Percentiles rank a stretch among this genome's conserved stretches.
phyloP scores from a whole-genome alignment of 2,329 filamentous ascomycete species.

The Penicillium sp. region DNA sequence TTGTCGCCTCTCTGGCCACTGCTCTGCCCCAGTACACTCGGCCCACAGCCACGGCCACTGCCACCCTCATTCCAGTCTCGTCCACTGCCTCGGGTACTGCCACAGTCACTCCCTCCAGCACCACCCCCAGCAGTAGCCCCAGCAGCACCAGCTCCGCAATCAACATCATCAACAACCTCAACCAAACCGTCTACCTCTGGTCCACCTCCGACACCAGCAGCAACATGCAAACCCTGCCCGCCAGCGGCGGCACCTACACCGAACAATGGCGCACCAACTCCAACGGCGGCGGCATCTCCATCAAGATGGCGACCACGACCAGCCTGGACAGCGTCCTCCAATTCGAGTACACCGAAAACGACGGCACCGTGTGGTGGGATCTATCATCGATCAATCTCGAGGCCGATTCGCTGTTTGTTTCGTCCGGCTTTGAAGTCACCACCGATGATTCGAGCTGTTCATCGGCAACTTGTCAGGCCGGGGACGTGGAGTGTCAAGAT shows the following conservation, averaged over 20 bases:
- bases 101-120: background rate
- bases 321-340: constrained; percentile 21
- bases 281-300: constrained; percentile 28
- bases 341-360: constrained; percentile 28
- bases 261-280: constrained; percentile 27
- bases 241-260: constrained; percentile 15
- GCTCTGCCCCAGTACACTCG: background rate
- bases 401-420: constrained; percentile 16
- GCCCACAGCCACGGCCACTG: background rate
- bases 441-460: constrained; percentile 19
- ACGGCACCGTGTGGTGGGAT: constrained; percentile 26
- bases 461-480: constrained; percentile 21
- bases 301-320: constrained; percentile 25
- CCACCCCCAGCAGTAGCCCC: background rate
- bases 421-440: constrained; percentile 23
- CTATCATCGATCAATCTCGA: constrained; percentile 27
- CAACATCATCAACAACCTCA: constrained; percentile 24
- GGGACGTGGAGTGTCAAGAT: constrained; percentile 20
- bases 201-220: constrained; percentile 16
- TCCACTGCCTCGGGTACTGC: background rate
- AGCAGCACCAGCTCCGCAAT: constrained; percentile 11
- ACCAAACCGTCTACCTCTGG: constrained; percentile 24
- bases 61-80: background rate
- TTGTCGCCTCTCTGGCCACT: background rate
- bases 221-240: constrained; percentile 18